A percentile compares a stretch with the other conserved stretches of the same genome.
phyloP scores from a whole-genome alignment of 768 basidiomycete species.

The Kwoniella dendrophila region DNA sequence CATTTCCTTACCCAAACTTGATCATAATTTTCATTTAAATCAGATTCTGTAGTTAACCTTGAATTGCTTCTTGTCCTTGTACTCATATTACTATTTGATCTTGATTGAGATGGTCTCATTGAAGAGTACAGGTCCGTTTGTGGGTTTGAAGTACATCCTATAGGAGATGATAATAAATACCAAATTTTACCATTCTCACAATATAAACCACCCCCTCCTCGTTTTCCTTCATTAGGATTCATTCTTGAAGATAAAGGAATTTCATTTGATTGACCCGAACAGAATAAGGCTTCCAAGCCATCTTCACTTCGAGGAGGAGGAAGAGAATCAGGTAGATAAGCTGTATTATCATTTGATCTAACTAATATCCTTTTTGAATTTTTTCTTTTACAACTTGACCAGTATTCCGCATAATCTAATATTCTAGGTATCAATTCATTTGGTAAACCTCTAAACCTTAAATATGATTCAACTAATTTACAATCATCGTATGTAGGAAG shows the following conservation, averaged over 20 bases:
- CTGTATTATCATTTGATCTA: slow-evolving; percentile 6
- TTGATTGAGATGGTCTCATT: not conserved
- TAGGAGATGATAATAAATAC: slow-evolving; percentile 34
- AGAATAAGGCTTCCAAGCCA: slow-evolving; percentile 10
- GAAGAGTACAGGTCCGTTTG: not conserved
- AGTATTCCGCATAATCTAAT: slow-evolving; percentile 37
- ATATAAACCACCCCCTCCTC: slow-evolving; percentile 25
- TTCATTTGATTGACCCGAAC: slow-evolving; percentile 32
- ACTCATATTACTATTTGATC: not conserved
- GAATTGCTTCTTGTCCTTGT: not conserved
- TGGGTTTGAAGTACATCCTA: slow-evolving; percentile 31
- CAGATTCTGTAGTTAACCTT: not conserved
- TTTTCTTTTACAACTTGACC: slow-evolving; percentile 18
- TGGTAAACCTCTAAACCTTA: too few relatives aligned
- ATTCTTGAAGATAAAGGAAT: slow-evolving; percentile 3
- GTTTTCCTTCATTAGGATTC: too few relatives aligned
- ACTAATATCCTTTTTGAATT: slow-evolving; percentile 26
- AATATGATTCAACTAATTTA: slow-evolving; percentile 6
- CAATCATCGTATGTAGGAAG: slow-evolving; percentile 17
- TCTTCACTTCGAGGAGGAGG: not conserved
- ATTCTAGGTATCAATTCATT: slow-evolving; percentile 34
- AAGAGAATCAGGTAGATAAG: not conserved
- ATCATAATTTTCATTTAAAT: not conserved
- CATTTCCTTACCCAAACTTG: slow-evolving; percentile 31
- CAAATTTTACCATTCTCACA: slow-evolving; percentile 33